These are phyloP conservation scores for Scedosporium dehoogii DNA, from an alignment of 2,329 filamentous ascomycete species.

Conservation along the genomic window DNA sequence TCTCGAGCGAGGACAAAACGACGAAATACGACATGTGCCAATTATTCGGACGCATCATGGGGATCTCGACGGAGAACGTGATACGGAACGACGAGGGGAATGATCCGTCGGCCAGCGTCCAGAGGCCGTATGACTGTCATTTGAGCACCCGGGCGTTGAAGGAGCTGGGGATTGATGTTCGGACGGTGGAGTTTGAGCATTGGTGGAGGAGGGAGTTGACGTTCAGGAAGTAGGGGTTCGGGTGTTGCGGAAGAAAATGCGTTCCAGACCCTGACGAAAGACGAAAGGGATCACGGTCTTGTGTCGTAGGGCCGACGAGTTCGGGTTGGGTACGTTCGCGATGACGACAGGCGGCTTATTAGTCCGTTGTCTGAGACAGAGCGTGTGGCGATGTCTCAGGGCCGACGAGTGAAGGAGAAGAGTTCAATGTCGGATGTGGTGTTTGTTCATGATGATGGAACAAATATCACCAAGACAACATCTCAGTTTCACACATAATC, in stretches of 20 bases:
- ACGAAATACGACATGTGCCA: conserved; percentile 88
- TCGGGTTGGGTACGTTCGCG: too few relatives aligned
- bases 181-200: conserved; percentile 62
- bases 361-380: neutral
- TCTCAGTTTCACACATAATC: neutral
- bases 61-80: conserved; percentile 58
- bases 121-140: conserved; percentile 82
- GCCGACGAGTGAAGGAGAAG: neutral
- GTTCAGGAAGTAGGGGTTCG: conserved; percentile 38
- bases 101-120: conserved; percentile 59
- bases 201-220: conserved; percentile 69
- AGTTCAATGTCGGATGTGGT: neutral
- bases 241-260: too few relatives aligned
- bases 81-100: conserved; percentile 61
- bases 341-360: neutral
- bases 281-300: neutral
- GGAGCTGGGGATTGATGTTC: conserved; percentile 64
- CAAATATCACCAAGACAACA: neutral
- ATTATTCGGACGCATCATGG: conserved; percentile 69
- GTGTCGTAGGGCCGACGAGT: too few relatives aligned
- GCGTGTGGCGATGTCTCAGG: neutral
- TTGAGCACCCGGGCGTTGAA: conserved; percentile 66
- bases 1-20: conserved; percentile 74
- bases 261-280: too few relatives aligned
- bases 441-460: neutral